Conservation (phyloP, 1,139 yeast species). For the Kodamaea fungicola region DNA sequence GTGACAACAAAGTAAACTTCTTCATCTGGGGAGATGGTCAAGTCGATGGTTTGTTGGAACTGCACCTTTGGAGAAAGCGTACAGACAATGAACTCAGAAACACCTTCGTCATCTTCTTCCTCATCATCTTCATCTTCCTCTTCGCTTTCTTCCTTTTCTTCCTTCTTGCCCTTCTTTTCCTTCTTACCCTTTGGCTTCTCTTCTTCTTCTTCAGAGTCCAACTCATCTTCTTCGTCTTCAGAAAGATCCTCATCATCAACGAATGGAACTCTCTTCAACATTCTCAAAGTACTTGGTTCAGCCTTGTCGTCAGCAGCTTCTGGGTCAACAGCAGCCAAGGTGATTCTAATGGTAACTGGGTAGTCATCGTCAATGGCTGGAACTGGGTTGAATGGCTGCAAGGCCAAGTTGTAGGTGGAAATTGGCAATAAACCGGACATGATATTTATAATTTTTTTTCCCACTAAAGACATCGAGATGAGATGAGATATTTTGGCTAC, state of each 20-base stretch:
- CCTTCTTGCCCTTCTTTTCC: slow-evolving; percentile 17
- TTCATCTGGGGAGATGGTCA: slow-evolving; percentile 90
- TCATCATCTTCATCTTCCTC: slow-evolving; percentile 33
- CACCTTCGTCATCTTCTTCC: slow-evolving; percentile 52
- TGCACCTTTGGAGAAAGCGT: slow-evolving; percentile 83
- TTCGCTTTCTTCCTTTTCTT: slow-evolving; percentile 15
- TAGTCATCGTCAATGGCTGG: slow-evolving; percentile 83
- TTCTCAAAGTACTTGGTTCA: slow-evolving; percentile 84
- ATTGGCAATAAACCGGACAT: slow-evolving; percentile 77
- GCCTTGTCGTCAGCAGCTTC: slow-evolving; percentile 75
- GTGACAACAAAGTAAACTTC: slow-evolving; percentile 91
- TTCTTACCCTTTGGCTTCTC: slow-evolving; percentile 31
- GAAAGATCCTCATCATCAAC: slow-evolving; percentile 49
- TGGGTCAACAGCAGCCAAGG: slow-evolving; percentile 95
- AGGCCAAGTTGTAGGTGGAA: slow-evolving; percentile 80
- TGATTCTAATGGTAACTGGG: slow-evolving; percentile 85
- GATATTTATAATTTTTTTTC: slow-evolving; percentile 3
- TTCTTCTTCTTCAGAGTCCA: slow-evolving; percentile 53
- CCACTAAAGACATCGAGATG: not conserved
- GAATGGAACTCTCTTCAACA: slow-evolving; percentile 69
- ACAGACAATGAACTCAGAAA: slow-evolving; percentile 79
- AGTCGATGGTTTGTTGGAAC: slow-evolving; percentile 87
- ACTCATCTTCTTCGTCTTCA: slow-evolving; percentile 34
- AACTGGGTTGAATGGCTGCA: slow-evolving; percentile 80
- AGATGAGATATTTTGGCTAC: slow-evolving; percentile 5